Percentiles rank a stretch among this genome's conserved stretches.
These are phyloP conservation scores for Fusarium mundagurra DNA, from an alignment of 2,329 filamentous ascomycete genomes.

Conservation along the genomic window DNA sequence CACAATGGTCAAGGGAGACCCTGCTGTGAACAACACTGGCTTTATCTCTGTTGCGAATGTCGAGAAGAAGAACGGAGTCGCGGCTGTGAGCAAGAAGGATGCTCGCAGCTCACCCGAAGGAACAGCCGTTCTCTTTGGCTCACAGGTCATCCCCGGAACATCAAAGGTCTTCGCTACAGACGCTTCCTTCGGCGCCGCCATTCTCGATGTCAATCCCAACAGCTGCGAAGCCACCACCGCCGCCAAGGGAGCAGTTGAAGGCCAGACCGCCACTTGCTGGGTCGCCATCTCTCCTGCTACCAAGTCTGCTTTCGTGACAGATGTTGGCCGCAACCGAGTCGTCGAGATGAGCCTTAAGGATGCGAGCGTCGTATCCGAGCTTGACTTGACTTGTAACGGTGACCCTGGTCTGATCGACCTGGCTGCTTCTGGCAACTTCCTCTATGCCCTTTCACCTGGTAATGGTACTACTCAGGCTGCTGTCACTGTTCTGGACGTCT, in stretches of 20 bases:
- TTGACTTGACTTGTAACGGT: slow-evolving; percentile 56
- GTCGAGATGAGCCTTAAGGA: slow-evolving; percentile 65
- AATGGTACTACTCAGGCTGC: slow-evolving; percentile 55
- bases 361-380: slow-evolving; percentile 55
- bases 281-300: slow-evolving; percentile 59
- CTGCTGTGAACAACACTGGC: slow-evolving; percentile 62
- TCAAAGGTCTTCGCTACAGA: slow-evolving; percentile 64
- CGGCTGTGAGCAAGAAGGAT: slow-evolving; percentile 40
- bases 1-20: slow-evolving; percentile 70
- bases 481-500: slow-evolving; percentile 51
- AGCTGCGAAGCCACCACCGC: slow-evolving; percentile 47
- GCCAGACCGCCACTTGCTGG: slow-evolving; percentile 69
- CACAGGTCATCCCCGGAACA: slow-evolving; percentile 55
- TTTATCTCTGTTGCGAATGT: slow-evolving; percentile 65
- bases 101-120: slow-evolving; percentile 57
- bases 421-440: slow-evolving; percentile 59
- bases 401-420: slow-evolving; percentile 67
- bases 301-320: slow-evolving; percentile 66
- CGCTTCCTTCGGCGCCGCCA: slow-evolving; percentile 64
- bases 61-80: background rate
- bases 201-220: slow-evolving; percentile 55
- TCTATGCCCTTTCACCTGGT: slow-evolving; percentile 67
- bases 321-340: slow-evolving; percentile 61
- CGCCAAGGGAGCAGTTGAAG: slow-evolving; percentile 55
- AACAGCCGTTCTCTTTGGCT: slow-evolving; percentile 68